Conservation (phyloP, 2,329 filamentous ascomycete species). For the Simplicillium aogashimaense region DNA sequence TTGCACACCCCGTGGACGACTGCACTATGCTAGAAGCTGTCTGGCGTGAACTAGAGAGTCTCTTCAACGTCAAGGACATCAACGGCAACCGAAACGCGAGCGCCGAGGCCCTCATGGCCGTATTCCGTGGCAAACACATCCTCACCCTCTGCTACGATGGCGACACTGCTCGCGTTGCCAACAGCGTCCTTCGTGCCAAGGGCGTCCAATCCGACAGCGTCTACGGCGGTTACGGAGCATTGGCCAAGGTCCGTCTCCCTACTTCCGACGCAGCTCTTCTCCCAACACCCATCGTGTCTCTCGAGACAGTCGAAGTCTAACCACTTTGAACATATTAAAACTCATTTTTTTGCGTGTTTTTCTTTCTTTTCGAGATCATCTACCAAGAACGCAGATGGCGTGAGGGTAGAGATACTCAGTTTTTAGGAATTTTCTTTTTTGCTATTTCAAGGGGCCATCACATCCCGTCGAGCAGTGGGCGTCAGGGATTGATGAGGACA, state of each 20-base stretch:
- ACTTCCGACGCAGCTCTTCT: too few species aligned
- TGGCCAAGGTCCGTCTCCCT: constrained; percentile 10
- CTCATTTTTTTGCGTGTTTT: too few species aligned
- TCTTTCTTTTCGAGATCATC: too few species aligned
- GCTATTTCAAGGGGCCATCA: too few species aligned
- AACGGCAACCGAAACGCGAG: constrained; percentile 15
- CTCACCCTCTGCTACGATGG: constrained; percentile 43
- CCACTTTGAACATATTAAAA: too few species aligned
- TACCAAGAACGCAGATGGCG: too few species aligned
- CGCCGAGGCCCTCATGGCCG: constrained; percentile 15
- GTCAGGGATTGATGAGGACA: too few species aligned
- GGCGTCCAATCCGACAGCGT: constrained; percentile 36
- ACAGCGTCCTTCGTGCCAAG: constrained; percentile 41
- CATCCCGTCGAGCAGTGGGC: too few species aligned
- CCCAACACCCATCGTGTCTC: too few species aligned
- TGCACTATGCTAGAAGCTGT: constrained; percentile 31
- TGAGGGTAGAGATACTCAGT: too few species aligned
- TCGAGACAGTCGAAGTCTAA: too few species aligned
- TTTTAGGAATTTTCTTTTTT: too few species aligned
- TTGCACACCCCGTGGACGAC: constrained; percentile 34
- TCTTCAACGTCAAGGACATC: constrained; percentile 25
- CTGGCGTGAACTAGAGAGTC: constrained; percentile 36
- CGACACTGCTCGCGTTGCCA: constrained; percentile 42
- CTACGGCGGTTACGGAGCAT: constrained; percentile 25
- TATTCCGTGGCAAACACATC: constrained; percentile 25